Conservation (phyloP, 306 rosid genomes). For the Vachellia collinsii region DNA sequence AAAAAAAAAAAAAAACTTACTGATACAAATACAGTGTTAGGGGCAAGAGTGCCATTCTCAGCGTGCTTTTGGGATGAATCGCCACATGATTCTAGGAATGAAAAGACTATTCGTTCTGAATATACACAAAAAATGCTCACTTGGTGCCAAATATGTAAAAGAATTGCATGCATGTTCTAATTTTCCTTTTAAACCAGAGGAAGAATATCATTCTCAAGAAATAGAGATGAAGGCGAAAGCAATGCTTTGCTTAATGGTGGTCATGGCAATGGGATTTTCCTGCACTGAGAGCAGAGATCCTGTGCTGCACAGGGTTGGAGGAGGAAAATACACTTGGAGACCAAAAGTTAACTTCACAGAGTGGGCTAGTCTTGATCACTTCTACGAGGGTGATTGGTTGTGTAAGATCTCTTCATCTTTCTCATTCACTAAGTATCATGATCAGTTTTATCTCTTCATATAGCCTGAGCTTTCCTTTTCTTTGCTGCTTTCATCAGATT, state of each 20-base stretch:
- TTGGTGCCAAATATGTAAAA: background rate
- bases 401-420: slow-evolving; percentile 46
- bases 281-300: slow-evolving; percentile 46
- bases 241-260: slow-evolving; percentile 17
- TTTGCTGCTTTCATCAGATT: slow-evolving; percentile 34
- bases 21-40: slow-evolving; percentile 7
- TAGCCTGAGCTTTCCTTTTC: background rate
- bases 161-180: background rate
- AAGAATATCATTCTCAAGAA: slow-evolving; percentile 11
- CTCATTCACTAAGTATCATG: background rate
- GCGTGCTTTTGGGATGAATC: slow-evolving; percentile 33
- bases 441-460: background rate
- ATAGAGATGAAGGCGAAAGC: slow-evolving; percentile 34
- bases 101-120: background rate
- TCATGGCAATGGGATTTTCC: slow-evolving; percentile 23
- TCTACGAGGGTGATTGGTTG: slow-evolving; percentile 66
- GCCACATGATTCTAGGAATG: slow-evolving; percentile 26
- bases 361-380: slow-evolving; percentile 54
- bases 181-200: background rate
- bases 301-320: slow-evolving; percentile 64
- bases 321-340: slow-evolving; percentile 58
- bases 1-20: background rate
- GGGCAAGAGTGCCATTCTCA: slow-evolving; percentile 1
- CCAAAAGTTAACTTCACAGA: slow-evolving; percentile 52
- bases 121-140: slow-evolving; percentile 2